Base-by-base conservation (phyloP, 225 moss, liverwort and hornwort genomes). In the Straminergon stramineum region DNA sequence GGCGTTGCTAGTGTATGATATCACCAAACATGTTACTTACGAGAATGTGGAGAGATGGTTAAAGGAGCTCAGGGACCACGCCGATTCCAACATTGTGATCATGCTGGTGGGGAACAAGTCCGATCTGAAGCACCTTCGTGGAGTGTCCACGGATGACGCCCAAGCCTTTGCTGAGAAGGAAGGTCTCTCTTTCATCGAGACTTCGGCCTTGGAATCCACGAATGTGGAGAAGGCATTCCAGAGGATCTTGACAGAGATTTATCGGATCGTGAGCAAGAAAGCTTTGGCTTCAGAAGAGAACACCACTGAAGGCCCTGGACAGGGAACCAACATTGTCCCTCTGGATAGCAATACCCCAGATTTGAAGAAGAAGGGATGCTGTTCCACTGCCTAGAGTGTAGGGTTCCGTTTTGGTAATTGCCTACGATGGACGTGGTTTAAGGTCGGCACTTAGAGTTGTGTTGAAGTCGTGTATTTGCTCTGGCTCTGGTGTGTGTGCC, bases 271-370 rank as follows among this genome's bases (percentile, higher is more conserved):
- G 92, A 92, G 92, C 90, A 97, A 97, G 93, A 97, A 97, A 63
- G 96, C 97, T 70, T 88, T 97, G 84, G 97, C 95, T 64, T 95
- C 96, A 6, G 97, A 96, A 43, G 97, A 96, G 87, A 95, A 94
- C 84, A 87, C 92, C 56, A 95, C 95, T 6, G 91, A 95, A 79
- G 97, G 93, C 16, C 97, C 96, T 88, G 96, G 97, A 11, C 94
- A 95, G 92, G 97, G 97, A 78, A 94, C 95, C 87, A 95, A 93
- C 64, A 97, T 97, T 4, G 92, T 92, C 21, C 93, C 93, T 28
- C 91, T 93, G 39, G 93, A 92, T 56, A 91, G 79, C 39, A 92
- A 91, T 61, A 66, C 90, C 23, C 92, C 92, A 10, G 93, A 93
- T 74, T 74, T 93, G 85, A 93, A 92, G 92, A 93, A 92, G 63